Evolutionary conservation across 2,329 filamentous ascomycete genomes (phyloP), one percentile per base, ranked within the genome.

Genomic region (Venturia carpophila): DNA sequence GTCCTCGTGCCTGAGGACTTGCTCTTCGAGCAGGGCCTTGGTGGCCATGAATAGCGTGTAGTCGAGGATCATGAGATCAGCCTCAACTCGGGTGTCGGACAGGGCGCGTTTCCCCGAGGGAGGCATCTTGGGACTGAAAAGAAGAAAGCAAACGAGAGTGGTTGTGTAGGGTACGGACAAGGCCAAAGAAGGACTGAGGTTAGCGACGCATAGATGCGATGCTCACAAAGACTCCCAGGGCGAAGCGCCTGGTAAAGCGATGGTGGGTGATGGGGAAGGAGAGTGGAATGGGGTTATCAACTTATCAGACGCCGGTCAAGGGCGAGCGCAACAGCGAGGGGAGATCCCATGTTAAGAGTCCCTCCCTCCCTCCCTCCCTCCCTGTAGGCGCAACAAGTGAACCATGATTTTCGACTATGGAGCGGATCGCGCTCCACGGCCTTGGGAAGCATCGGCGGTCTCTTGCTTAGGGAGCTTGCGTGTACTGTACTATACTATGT

Each of bases 11-110:
- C 27, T 37, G 27, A 52, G 24, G 27, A 60, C 56, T 13, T 69
- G 69, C 65, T 75, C 73, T 34, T 74, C 71, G 42, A 84, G 71
- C 5, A 80, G 72, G 47, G 73, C 71, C 24, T 76, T 71, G 52
- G 77, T 79, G 9, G 80, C 76, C 58, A 79, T 76, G 73, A 78
- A 80, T 49, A 80, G 69, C 4, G 84, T 71, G 68, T 83, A 85
- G 69, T 86, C 83, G n/a, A 84, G 73, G 55, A 84, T 83, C 71
- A 83, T 78, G 43, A 79, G 70, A 68, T 86, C 80, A 17, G 83
- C 79, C 21, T 83, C 80, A 27, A 77, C 70, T 49, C 78, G 76
- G 6, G 60, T 66, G 3, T 55, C 58, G 11, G 47, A 39, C 11
- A 24, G 37, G n/a, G 60, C 64, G 19, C 64, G 39, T 43, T 58